Conservation (phyloP, 2,329 filamentous ascomycete genomes). For the Penicillium griseofulvum region DNA sequence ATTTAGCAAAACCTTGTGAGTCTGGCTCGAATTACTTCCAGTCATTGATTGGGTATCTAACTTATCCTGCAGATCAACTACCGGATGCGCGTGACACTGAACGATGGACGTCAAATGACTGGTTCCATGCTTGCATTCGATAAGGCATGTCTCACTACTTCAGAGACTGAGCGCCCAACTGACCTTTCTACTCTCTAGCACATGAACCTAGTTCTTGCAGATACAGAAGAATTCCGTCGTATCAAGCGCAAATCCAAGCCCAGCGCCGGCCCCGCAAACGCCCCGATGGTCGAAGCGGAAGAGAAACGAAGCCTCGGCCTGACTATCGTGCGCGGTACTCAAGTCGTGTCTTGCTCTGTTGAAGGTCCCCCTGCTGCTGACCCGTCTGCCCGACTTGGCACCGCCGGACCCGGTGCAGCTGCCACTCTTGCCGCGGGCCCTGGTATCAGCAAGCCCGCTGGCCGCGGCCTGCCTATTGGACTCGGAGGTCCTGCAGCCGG, state of each 20-base stretch:
- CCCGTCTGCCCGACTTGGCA: conserved; percentile 82
- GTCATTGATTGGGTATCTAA: conserved; percentile 40
- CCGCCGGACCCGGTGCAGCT: conserved; percentile 63
- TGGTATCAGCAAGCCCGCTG: conserved; percentile 86
- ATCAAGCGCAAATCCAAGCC: conserved; percentile 80
- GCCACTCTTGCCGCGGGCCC: conserved; percentile 76
- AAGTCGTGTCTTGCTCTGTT: conserved; percentile 91
- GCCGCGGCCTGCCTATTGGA: conserved; percentile 77
- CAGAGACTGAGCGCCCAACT: conserved; percentile 12
- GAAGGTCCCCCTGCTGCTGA: conserved; percentile 95
- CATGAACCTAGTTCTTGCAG: conserved; percentile 98
- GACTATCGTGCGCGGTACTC: conserved; percentile 88
- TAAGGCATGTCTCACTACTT: conserved; percentile 61
- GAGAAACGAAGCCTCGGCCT: conserved; percentile 97
- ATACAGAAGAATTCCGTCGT: conserved; percentile 95
- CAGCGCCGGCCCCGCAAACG: conserved; percentile 57
- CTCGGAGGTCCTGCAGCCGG: conserved; percentile 86
- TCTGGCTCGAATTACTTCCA: conserved; percentile 11
- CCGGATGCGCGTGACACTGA: conserved; percentile 95
- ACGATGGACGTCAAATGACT: conserved; percentile 93
- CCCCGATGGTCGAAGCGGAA: conserved; percentile 76
- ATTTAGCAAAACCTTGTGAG: conserved; percentile 64
- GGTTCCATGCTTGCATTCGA: conserved; percentile 98
- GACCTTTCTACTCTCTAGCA: conserved; percentile 57
- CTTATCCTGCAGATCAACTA: conserved; percentile 81